A percentile compares a stretch with the other conserved stretches of the same genome.
These are phyloP conservation scores for Neofusicoccum umdonicola DNA, from an alignment of 2,329 filamentous ascomycete species.

Conservation along the genomic window DNA sequence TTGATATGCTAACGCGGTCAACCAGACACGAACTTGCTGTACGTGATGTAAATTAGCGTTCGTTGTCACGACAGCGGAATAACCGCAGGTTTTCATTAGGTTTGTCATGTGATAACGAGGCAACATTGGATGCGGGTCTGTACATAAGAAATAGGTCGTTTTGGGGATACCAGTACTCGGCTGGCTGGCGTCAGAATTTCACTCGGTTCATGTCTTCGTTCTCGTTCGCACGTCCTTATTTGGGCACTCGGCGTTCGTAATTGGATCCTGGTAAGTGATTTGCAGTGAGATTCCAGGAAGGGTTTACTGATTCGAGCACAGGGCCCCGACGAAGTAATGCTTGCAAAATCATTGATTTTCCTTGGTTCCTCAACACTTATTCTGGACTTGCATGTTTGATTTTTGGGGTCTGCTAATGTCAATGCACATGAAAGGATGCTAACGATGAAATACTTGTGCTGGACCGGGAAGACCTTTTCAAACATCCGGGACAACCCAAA, in stretches of 20 bases:
- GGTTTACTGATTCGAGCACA: not conserved
- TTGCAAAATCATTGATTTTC: not conserved
- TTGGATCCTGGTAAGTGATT: not conserved
- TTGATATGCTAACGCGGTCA: slow-evolving; percentile 5
- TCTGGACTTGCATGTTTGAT: not conserved
- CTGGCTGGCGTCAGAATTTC: slow-evolving; percentile 6
- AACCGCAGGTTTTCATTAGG: slow-evolving; percentile 1
- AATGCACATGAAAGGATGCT: too few relatives aligned
- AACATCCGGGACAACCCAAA: too few relatives aligned
- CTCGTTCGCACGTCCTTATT: not conserved
- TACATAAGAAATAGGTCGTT: not conserved
- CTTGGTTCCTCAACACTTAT: not conserved
- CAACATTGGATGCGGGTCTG: not conserved
- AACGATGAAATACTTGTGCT: too few relatives aligned
- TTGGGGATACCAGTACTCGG: slow-evolving; percentile 1
- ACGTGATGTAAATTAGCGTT: slow-evolving; percentile 57
- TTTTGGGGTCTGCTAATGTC: too few relatives aligned
- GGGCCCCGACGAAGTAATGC: not conserved
- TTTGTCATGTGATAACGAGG: slow-evolving; percentile 13
- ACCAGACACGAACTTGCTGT: slow-evolving; percentile 63
- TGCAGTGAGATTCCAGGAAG: not conserved
- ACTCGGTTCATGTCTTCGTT: not conserved
- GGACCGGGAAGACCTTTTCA: too few relatives aligned
- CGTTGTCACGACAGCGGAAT: not conserved
- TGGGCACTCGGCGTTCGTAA: not conserved